Evolutionary conservation across 768 basidiomycete genomes (phyloP), one percentile per base, ranked within the genome.

Genomic region (Mycena polygramma): DNA sequence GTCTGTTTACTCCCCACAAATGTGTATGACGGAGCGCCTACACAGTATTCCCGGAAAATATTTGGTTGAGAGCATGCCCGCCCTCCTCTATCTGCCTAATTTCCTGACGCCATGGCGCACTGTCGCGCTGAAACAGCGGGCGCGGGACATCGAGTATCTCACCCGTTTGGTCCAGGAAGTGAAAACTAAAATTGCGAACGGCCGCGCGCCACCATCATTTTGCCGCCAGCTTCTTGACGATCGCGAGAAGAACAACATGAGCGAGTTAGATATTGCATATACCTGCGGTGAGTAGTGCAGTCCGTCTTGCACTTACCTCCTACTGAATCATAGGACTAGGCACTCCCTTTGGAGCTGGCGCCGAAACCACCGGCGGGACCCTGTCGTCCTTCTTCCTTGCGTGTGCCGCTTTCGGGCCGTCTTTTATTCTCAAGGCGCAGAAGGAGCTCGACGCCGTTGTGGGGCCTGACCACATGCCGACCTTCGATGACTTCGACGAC

Each of bases 21-120:
- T 37, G 30, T 30, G 30, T 30, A 13, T 9, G 13, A 36, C 49
- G 1, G 37, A 46, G 57, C 30, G 35, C 43, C 7, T 24, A 7
- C 36, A 20, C 26, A 86, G 85, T 58, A 84, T 86, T 66, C 85
- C 85, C 3, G 85, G 85, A 36, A 87, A 85, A 74, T 86, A 85
- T 59, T 67, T 87, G 4, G 85, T 87, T 15, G 85, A 87, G 74
- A 83, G 83, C 2, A 81, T 83, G 81, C 85, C 85, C 0, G 85
- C 84, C 81, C 79, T 87, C 2, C 75, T 86, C 7, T 83, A 82
- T 61, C 79, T 87, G 24, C 85, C 85, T 9, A 61, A 69, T 20
- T 71, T 74, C 59, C 46, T 74, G 17, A 74, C 72, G 4, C 65
- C 51, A 9, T 72, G 63, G 68, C 69, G 61, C n/a, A 65, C 62